A percentile compares a stretch with the other conserved stretches of the same genome.
phyloP scores from a whole-genome alignment of 805 yeast species.

The Cyberlindnera petersonii region DNA sequence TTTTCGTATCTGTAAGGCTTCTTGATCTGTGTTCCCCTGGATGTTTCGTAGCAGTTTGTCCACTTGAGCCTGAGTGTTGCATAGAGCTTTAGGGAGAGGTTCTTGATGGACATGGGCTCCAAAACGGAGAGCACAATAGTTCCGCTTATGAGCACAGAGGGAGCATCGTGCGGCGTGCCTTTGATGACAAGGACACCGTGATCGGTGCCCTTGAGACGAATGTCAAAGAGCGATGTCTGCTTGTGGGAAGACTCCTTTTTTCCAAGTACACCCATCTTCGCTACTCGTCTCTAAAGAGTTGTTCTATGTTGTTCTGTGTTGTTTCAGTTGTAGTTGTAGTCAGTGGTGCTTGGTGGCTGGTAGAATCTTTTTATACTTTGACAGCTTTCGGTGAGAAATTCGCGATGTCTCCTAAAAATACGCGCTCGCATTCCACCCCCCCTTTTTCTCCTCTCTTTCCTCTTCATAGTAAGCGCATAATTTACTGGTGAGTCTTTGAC shows the following conservation, averaged over 20 bases:
- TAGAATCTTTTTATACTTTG: too few relatives aligned
- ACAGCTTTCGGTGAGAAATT: too few relatives aligned
- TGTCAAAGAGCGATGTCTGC: slow-evolving; percentile 42
- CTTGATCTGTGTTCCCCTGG: slow-evolving; percentile 40
- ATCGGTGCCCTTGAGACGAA: slow-evolving; percentile 61
- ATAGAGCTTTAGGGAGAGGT: slow-evolving; percentile 57
- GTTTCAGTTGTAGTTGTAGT: too few relatives aligned
- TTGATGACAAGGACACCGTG: slow-evolving; percentile 77
- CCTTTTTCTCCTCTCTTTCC: too few relatives aligned
- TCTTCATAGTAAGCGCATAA: too few relatives aligned
- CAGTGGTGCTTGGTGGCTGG: too few relatives aligned
- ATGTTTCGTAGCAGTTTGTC: slow-evolving; percentile 48
- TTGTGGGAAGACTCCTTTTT: slow-evolving; percentile 19
- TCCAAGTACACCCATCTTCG: slow-evolving; percentile 13
- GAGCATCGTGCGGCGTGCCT: slow-evolving; percentile 75
- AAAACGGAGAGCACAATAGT: slow-evolving; percentile 68
- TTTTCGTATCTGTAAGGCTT: slow-evolving; percentile 53
- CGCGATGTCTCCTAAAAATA: too few relatives aligned
- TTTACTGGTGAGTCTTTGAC: too few relatives aligned
- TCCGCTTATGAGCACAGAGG: slow-evolving; percentile 73
- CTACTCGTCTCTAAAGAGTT: neutral
- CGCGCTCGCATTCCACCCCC: too few relatives aligned
- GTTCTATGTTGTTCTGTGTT: too few relatives aligned
- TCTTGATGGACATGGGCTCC: slow-evolving; percentile 71
- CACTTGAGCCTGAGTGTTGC: slow-evolving; percentile 67